phyloP scores from a whole-genome alignment of 2,329 filamentous ascomycete species.

The Tolypocladium pustulatum region DNA sequence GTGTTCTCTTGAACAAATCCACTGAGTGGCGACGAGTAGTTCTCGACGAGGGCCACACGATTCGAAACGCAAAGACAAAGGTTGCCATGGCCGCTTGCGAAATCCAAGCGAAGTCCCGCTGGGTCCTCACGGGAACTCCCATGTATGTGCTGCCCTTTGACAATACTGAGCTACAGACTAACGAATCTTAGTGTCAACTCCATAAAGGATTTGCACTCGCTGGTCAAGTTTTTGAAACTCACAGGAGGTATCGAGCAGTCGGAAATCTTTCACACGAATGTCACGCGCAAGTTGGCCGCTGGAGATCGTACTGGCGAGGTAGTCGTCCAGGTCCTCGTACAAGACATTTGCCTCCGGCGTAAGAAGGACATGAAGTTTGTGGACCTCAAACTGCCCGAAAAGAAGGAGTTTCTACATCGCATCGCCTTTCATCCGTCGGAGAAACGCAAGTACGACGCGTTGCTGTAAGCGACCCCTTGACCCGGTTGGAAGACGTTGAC shows the following conservation, averaged over 20 bases:
- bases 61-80: conserved; percentile 68
- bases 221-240: conserved; percentile 67
- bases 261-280: conserved; percentile 57
- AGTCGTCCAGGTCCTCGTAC: conserved; percentile 67
- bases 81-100: conserved; percentile 57
- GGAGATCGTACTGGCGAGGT: conserved; percentile 48
- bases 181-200: conserved; percentile 53
- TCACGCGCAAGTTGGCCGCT: conserved; percentile 52
- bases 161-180: neutral
- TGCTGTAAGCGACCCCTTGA: conserved; percentile 41
- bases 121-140: conserved; percentile 72
- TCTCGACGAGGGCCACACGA: conserved; percentile 74
- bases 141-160: conserved; percentile 42
- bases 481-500: neutral
- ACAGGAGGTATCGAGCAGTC: conserved; percentile 65
- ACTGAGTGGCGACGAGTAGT: conserved; percentile 69
- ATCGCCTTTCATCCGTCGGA: conserved; percentile 67
- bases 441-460: conserved; percentile 63
- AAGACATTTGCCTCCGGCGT: conserved; percentile 68
- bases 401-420: conserved; percentile 68
- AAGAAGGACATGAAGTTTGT: conserved; percentile 86
- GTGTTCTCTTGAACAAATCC: conserved; percentile 21
- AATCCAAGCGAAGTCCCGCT: conserved; percentile 60
- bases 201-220: conserved; percentile 69
- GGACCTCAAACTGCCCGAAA: conserved; percentile 65